Percentiles rank a stretch among this genome's conserved stretches.
Conservation (phyloP, 805 yeast species). For the Pichia rugopelliculosa region DNA sequence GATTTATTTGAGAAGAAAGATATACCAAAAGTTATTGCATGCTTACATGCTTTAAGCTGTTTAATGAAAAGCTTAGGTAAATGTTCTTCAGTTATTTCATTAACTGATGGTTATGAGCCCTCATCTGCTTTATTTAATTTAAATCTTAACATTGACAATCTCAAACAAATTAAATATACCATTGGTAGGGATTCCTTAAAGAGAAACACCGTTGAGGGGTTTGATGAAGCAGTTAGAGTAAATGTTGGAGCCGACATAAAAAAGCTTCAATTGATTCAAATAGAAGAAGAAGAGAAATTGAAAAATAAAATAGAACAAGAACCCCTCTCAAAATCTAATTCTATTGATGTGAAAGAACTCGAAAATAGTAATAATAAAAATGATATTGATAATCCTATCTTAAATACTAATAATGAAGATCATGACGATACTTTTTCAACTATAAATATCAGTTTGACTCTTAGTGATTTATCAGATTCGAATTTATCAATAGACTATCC, state of each 20-base stretch:
- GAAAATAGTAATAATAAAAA: not conserved
- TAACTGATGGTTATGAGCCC: slow-evolving; percentile 39
- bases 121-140: slow-evolving; percentile 1
- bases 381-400: not conserved
- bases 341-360: not conserved
- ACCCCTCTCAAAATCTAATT: not conserved
- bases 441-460: not conserved
- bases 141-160: slow-evolving; percentile 54
- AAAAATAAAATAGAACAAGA: not conserved
- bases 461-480: not conserved
- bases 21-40: slow-evolving; percentile 88
- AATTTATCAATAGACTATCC: not conserved
- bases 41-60: slow-evolving; percentile 81
- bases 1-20: slow-evolving; percentile 90
- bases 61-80: slow-evolving; percentile 52
- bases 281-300: slow-evolving; percentile 2
- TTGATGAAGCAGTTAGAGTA: slow-evolving; percentile 30
- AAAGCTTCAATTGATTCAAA: slow-evolving; percentile 14
- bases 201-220: slow-evolving; percentile 29
- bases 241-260: slow-evolving; percentile 24
- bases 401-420: not conserved
- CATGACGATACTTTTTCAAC: not conserved
- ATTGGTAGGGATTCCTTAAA: slow-evolving; percentile 37
- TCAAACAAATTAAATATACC: slow-evolving; percentile 61
- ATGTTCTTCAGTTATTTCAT: slow-evolving; percentile 53